Evolutionary conservation across 2,329 filamentous ascomycete species (phyloP).

Genomic region (Byssothecium circinans): DNA sequence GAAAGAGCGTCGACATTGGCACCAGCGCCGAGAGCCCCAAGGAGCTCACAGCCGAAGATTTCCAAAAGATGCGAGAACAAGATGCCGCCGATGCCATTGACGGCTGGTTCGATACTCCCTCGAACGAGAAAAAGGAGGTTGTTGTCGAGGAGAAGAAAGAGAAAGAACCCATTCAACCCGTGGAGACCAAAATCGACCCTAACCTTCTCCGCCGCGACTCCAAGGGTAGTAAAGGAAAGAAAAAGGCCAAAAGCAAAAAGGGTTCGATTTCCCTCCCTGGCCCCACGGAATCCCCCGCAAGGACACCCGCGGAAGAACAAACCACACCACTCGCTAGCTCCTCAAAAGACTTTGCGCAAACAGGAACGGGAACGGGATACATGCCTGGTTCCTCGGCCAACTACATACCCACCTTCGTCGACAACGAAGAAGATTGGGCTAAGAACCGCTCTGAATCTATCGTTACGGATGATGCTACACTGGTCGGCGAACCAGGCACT

Average conservation of each 20-base stretch:
- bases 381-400: constrained; percentile 12
- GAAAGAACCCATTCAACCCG: constrained; percentile 5
- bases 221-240: constrained; percentile 29
- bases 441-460: constrained; percentile 27
- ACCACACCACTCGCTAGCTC: constrained; percentile 2
- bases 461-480: constrained; percentile 34
- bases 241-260: constrained; percentile 26
- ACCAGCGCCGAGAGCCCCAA: constrained; percentile 5
- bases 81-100: constrained; percentile 32
- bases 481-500: constrained; percentile 29
- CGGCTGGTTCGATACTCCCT: constrained; percentile 21
- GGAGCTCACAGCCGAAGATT: constrained; percentile 25
- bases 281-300: constrained; percentile 12
- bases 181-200: constrained; percentile 15
- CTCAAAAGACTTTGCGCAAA: neutral
- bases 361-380: constrained; percentile 5
- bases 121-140: constrained; percentile 9
- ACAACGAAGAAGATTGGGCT: constrained; percentile 37
- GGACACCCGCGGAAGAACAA: constrained; percentile 16
- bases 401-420: constrained; percentile 29
- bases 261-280: constrained; percentile 10
- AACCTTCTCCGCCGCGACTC: constrained; percentile 19
- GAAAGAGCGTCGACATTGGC: constrained; percentile 23
- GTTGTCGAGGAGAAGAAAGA: constrained; percentile 15
- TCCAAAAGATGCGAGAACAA: constrained; percentile 19